Evolutionary conservation across 2,329 filamentous ascomycete genomes (phyloP), one percentile per base, ranked within the genome.

Genomic region (Metarhizium humberi): DNA sequence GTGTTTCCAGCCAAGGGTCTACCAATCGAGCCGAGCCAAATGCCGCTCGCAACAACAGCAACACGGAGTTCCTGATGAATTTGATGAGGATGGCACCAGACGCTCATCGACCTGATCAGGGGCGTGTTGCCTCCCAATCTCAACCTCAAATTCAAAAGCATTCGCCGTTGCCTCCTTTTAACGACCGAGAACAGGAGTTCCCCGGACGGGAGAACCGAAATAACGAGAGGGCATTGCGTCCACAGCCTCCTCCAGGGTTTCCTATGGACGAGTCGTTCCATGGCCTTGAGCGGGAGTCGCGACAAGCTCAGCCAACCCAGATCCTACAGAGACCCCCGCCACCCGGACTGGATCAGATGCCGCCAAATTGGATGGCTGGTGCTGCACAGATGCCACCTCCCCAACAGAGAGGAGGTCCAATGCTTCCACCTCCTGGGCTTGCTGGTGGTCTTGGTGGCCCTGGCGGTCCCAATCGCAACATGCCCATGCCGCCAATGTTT

Each of bases 61-160:
- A 92, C 62, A 82, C 87, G n/a, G 88, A 95, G 60, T 92, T 94
- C 67, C 74, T 96, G 51, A 88, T 95, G 71, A 88, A 85, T 58
- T 78, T 96, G 34, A 94, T 96, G 88, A 76, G 78, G 56, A 72
- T 72, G 42, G 66, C 66, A 1, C 73, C 78, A 0, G 79, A 83
- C 32, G 68, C 72, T 6, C 77, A 77, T 43, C 71, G 76, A 58
- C 73, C 74, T 38, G 81, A 84, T 53, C 79, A 80, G 55, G 65
- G 51, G n/a, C 54, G 56, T 25, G 57, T 53, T 29, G 54, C 52
- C 47, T 54, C 51, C 10, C 60, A 59, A 25, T 54, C 56, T 5
- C 61, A 55, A 34, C 56, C 58, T 42, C 60, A 58, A 36, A 29
- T 52, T 3, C 63, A 59, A 40, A 62, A 61, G 52, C 75, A 76